These are phyloP conservation scores for Trichoderma polysporum DNA, from an alignment of 2,329 filamentous ascomycete genomes.

Conservation along the genomic window DNA sequence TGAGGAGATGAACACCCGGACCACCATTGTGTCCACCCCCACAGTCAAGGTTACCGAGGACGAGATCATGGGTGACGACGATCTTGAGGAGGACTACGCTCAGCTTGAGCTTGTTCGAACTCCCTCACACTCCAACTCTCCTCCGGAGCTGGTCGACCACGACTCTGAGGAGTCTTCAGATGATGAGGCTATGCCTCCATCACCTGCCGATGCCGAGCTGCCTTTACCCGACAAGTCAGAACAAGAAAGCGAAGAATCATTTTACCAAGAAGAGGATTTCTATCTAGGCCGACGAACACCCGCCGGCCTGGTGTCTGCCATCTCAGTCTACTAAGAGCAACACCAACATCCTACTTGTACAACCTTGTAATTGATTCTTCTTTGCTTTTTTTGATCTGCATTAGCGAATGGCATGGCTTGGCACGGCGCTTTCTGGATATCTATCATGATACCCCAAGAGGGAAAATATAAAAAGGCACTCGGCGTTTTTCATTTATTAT, in stretches of 20 bases:
- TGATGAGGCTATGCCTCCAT: conserved; percentile 76
- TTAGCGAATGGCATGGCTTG: conserved; percentile 18
- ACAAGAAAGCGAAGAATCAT: conserved; percentile 43
- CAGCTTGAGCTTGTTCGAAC: conserved; percentile 68
- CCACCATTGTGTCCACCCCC: conserved; percentile 29
- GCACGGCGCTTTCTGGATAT: conserved; percentile 13
- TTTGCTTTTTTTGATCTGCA: background rate
- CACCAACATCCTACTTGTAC: background rate
- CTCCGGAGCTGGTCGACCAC: conserved; percentile 70
- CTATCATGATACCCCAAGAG: conserved; percentile 17
- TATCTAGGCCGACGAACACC: conserved; percentile 55
- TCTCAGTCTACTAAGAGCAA: conserved; percentile 53
- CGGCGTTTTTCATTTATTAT: conserved; percentile 7
- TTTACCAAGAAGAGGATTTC: conserved; percentile 51
- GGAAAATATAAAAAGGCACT: conserved; percentile 16
- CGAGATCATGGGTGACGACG: conserved; percentile 50
- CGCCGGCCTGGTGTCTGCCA: conserved; percentile 52
- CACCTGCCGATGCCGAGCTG: conserved; percentile 59
- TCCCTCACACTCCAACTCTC: conserved; percentile 62
- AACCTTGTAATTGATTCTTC: conserved; percentile 13
- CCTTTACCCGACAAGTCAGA: conserved; percentile 53
- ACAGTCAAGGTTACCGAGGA: conserved; percentile 41
- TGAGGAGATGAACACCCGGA: conserved; percentile 52
- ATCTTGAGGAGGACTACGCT: conserved; percentile 64
- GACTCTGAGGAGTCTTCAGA: conserved; percentile 70